Evolutionary conservation across 2,329 filamentous ascomycete genomes (phyloP), one percentile per base, ranked within the genome.

Genomic region (Clonostachys sp.): DNA sequence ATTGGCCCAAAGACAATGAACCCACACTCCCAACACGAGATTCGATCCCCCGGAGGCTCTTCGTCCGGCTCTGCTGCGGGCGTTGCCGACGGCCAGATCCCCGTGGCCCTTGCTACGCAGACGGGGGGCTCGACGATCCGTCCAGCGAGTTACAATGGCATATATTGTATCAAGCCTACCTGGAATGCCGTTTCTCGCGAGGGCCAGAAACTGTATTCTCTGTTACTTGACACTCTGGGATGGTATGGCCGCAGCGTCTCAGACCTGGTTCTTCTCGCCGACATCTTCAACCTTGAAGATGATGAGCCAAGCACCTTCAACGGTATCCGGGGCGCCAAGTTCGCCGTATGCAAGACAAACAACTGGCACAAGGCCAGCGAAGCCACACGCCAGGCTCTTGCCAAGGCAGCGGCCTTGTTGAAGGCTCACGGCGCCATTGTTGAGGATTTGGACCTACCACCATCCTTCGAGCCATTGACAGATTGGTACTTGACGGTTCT

Each of bases 41-140:
- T 38, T 1, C 75, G 86, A 5, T 87, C 84, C 0, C 84, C 84
- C 0, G 84, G 84, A 1, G 84, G 84, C 42, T 87, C 83, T 0
- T 86, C 82, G 0, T 81, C 82, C 0, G 84, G 85, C 0, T 86
- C 83, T 0, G 84, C 72, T 0, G 83, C 84, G 0, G 83, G 81
- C 1, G 83, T 88, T 1, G 83, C 69, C 7, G 84, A 87, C 52
- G 76, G 77, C 45, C 84, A 87, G 51, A 75, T 74, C 1, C 80
- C 83, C 0, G 55, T 87, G 12, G 74, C 67, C 0, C 64, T 88
- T 0, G 84, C 83, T 1, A 85, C 83, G 0, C 84, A 88, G 56
- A 89, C 84, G 0, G 80, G 77, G 3, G 84, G 84, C 0, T 83
- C 78, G 49, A 79, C 72, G 0, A 78, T 88, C 41, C 74, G 83